These are phyloP conservation scores for Cyanidiococcus yangmingshanensis DNA, from an alignment of 23 red algal species.

Conservation along the genomic window DNA sequence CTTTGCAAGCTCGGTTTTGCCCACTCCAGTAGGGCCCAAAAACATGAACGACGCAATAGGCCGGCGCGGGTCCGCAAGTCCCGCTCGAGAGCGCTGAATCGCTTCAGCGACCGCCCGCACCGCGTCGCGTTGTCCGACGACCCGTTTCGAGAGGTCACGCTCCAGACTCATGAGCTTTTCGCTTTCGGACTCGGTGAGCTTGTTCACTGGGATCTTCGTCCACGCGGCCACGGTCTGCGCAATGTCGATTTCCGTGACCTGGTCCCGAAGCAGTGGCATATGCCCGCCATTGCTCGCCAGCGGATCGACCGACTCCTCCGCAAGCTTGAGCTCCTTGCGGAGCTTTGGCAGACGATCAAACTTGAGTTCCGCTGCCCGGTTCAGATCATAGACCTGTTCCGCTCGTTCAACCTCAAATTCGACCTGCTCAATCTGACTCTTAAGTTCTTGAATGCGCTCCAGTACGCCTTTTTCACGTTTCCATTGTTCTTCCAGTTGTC, in stretches of 20 bases:
- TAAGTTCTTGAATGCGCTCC: conserved; percentile 53
- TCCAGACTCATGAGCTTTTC: conserved; percentile 76
- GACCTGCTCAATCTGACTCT: conserved; percentile 73
- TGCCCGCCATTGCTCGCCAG: conserved; percentile 14
- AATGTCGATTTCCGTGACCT: conserved; percentile 97
- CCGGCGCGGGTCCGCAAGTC: conserved; percentile 69
- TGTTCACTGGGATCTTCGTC: conserved; percentile 89
- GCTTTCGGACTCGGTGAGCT: conserved; percentile 70
- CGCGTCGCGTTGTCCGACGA: conserved; percentile 82
- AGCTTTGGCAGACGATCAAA: conserved; percentile 60
- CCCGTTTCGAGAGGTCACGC: conserved; percentile 53
- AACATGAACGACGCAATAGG: conserved; percentile 90
- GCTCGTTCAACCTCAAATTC: conserved; percentile 76
- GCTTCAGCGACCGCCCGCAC: conserved; percentile 88
- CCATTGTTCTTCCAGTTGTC: conserved; percentile 73
- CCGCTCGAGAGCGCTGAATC: conserved; percentile 83
- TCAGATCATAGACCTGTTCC: conserved; percentile 80
- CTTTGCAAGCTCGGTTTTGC: conserved; percentile 95
- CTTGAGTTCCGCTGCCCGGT: conserved; percentile 85
- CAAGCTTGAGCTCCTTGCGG: conserved; percentile 48
- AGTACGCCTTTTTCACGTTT: conserved; percentile 50
- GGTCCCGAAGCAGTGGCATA: conserved; percentile 51
- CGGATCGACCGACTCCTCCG: conserved; percentile 39
- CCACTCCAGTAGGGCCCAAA: conserved; percentile 81
- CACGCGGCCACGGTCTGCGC: conserved; percentile 80